Conservation (phyloP, 2,329 filamentous ascomycete genomes). For the Pseudogymnoascus sp. region DNA sequence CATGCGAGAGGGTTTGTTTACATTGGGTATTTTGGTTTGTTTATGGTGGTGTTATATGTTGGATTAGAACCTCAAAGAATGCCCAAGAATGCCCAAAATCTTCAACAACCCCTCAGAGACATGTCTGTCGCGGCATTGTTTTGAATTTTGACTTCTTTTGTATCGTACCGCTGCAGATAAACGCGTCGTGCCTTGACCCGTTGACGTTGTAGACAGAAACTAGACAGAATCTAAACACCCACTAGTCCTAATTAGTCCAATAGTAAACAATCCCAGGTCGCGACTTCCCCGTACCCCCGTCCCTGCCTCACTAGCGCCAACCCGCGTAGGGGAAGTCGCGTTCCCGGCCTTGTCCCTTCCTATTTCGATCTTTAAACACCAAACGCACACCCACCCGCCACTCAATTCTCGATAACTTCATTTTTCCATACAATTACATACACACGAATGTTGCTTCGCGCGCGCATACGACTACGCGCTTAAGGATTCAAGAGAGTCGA, state of each 20-base stretch:
- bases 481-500: background rate
- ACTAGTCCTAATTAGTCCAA: background rate
- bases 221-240: background rate
- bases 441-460: constrained; percentile 1
- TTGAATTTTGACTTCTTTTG: background rate
- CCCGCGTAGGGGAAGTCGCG: background rate
- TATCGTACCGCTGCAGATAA: background rate
- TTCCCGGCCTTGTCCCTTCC: constrained; percentile 5
- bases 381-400: background rate
- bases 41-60: background rate
- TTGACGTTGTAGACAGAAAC: background rate
- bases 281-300: background rate
- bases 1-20: background rate
- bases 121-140: background rate
- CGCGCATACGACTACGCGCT: constrained; percentile 5
- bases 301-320: constrained; percentile 2
- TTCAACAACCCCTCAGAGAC: background rate
- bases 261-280: constrained; percentile 7
- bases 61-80: background rate
- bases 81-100: background rate
- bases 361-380: background rate
- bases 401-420: background rate
- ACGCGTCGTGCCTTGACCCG: background rate
- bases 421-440: background rate
- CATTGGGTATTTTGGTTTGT: background rate